Conservation (phyloP, 768 basidiomycete genomes). For the Lactarius vividus region DNA sequence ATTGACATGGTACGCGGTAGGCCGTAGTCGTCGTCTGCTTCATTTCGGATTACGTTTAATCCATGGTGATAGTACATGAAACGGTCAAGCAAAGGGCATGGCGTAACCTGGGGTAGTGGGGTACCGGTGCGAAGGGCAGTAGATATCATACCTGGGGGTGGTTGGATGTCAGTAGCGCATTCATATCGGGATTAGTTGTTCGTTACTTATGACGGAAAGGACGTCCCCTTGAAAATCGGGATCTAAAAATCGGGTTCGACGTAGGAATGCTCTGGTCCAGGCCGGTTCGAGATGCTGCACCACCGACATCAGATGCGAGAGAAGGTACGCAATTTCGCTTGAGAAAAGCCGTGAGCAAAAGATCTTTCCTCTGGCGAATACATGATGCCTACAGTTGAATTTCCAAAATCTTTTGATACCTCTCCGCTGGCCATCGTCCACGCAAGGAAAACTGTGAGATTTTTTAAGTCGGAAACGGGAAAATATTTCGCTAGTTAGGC, state of each 20-base stretch:
- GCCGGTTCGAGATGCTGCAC: conserved; percentile 68
- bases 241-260: conserved; percentile 71
- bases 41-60: conserved; percentile 64
- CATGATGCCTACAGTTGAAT: conserved; percentile 55
- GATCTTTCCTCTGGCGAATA: neutral
- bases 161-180: neutral
- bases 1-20: conserved; percentile 67
- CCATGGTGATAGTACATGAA: conserved; percentile 53
- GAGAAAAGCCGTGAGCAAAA: conserved; percentile 21
- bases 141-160: conserved; percentile 63
- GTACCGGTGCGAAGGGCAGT: conserved; percentile 69
- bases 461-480: neutral
- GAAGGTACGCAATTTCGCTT: conserved; percentile 64
- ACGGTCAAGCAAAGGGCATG: conserved; percentile 57
- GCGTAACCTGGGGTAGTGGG: conserved; percentile 84
- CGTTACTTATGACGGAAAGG: conserved; percentile 73
- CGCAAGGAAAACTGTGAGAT: conserved; percentile 61
- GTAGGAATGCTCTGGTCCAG: conserved; percentile 76
- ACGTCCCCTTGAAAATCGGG: conserved; percentile 82
- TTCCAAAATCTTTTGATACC: conserved; percentile 69
- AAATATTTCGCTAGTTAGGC: conserved; percentile 22
- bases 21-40: conserved; percentile 72
- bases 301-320: conserved; percentile 74
- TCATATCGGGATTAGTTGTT: neutral
- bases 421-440: conserved; percentile 76